phyloP scores from a whole-genome alignment of 2,329 filamentous ascomycete genomes.

The Pyrenophora teres region DNA sequence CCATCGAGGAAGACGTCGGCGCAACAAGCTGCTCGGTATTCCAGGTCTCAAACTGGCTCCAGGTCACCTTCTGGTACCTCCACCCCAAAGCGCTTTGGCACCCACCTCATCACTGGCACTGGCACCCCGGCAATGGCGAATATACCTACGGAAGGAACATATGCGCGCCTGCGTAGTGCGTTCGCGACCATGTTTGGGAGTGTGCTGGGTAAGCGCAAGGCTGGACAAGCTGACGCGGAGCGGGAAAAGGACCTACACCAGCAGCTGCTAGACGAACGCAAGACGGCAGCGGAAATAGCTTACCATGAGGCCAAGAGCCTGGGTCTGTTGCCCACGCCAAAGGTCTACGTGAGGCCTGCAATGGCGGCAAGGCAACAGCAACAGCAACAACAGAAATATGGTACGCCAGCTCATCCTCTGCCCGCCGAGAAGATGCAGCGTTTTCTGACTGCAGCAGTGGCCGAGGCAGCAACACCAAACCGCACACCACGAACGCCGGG shows the following conservation, averaged over 20 bases:
- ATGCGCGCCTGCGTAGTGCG: slow-evolving; percentile 37
- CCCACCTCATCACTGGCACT: not conserved
- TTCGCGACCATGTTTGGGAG: slow-evolving; percentile 32
- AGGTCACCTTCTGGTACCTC: slow-evolving; percentile 4
- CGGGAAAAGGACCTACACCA: slow-evolving; percentile 16
- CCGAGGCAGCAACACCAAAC: slow-evolving; percentile 12
- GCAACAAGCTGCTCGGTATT: not conserved
- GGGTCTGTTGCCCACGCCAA: slow-evolving; percentile 41
- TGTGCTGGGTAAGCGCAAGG: slow-evolving; percentile 41
- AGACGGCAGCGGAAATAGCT: slow-evolving; percentile 36
- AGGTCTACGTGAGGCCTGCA: slow-evolving; percentile 38
- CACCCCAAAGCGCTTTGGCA: not conserved
- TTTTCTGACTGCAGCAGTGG: slow-evolving; percentile 13
- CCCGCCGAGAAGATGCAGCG: slow-evolving; percentile 7
- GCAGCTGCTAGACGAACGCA: slow-evolving; percentile 31
- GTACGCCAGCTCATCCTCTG: slow-evolving; percentile 10
- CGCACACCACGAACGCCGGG: slow-evolving; percentile 29
- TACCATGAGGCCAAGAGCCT: slow-evolving; percentile 40
- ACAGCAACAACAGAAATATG: too few relatives aligned
- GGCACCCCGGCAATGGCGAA: slow-evolving; percentile 6
- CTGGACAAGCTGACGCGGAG: slow-evolving; percentile 28
- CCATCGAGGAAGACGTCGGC: slow-evolving; percentile 11
- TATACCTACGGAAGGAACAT: slow-evolving; percentile 24
- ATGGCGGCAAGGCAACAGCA: slow-evolving; percentile 10
- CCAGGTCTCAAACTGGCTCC: not conserved